phyloP scores from a whole-genome alignment of 129 eudicot genomes.

The Smallanthus sonchifolius region DNA sequence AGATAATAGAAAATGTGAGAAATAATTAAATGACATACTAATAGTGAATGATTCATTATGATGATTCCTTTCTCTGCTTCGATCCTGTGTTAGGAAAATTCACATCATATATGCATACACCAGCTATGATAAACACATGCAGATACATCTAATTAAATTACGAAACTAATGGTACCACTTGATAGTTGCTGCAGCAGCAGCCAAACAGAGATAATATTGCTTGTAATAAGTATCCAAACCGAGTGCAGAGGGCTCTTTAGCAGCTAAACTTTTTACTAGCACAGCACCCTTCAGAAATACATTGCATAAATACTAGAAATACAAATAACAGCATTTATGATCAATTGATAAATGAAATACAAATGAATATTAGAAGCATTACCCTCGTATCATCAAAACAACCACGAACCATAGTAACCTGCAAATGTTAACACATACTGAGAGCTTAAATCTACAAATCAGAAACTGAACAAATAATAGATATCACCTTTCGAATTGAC shows the following conservation, averaged over 20 bases:
- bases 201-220: slow-evolving; percentile 97
- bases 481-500: slow-evolving; percentile 60
- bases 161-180: slow-evolving; percentile 62
- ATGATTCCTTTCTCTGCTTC: slow-evolving; percentile 97
- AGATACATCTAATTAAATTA: neutral
- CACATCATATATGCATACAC: slow-evolving; percentile 1
- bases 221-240: slow-evolving; percentile 90
- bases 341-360: neutral
- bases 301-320: slow-evolving; percentile 23
- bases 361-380: slow-evolving; percentile 5
- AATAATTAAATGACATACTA: slow-evolving; percentile 39
- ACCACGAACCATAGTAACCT: slow-evolving; percentile 80
- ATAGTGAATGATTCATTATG: slow-evolving; percentile 80
- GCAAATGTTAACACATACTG: slow-evolving; percentile 19
- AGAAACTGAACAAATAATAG: slow-evolving; percentile 3
- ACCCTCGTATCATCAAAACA: slow-evolving; percentile 98
- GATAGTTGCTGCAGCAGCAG: slow-evolving; percentile 95
- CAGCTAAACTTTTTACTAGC: slow-evolving; percentile 74
- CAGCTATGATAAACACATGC: neutral
- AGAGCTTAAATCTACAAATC: neutral
- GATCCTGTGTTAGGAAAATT: slow-evolving; percentile 49
- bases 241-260: slow-evolving; percentile 96
- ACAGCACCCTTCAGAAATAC: slow-evolving; percentile 62
- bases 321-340: slow-evolving; percentile 9
- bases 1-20: neutral